Evolutionary conservation across 2,329 filamentous ascomycete genomes (phyloP).

Genomic region (Pseudogymnoascus sp.): DNA sequence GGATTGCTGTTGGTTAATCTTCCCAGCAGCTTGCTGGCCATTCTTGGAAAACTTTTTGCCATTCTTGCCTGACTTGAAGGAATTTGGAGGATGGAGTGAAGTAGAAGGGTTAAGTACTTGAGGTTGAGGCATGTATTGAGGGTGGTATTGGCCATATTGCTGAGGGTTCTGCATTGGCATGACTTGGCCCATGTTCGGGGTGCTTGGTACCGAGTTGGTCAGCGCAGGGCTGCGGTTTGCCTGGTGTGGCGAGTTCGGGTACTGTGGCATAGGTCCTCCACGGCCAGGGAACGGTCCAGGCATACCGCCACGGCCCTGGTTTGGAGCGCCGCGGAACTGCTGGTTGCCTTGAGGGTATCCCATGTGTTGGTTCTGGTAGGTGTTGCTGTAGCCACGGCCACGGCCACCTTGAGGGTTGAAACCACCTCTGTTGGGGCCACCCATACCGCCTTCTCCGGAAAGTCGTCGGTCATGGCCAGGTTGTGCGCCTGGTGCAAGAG

Average conservation of each 20-base stretch:
- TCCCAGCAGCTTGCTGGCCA: constrained; percentile 8
- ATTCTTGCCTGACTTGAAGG: constrained; percentile 10
- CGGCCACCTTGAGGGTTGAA: constrained; percentile 42
- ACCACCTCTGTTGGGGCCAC: constrained; percentile 50
- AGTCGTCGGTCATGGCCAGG: constrained; percentile 77
- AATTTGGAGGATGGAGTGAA: constrained; percentile 16
- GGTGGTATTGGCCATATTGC: constrained; percentile 42
- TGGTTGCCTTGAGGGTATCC: constrained; percentile 28
- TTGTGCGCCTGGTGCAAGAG: constrained; percentile 53
- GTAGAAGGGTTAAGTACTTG: constrained; percentile 48
- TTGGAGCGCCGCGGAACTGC: constrained; percentile 23
- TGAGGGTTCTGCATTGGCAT: constrained; percentile 52
- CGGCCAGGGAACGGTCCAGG: constrained; percentile 38
- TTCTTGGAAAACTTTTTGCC: constrained; percentile 5
- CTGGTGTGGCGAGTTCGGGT: constrained; percentile 59
- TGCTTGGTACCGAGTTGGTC: constrained; percentile 56
- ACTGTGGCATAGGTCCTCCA: constrained; percentile 39
- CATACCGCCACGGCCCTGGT: constrained; percentile 45
- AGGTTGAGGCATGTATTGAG: constrained; percentile 27
- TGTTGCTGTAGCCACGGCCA: constrained; percentile 42
- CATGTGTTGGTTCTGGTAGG: constrained; percentile 40
- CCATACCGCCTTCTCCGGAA: constrained; percentile 67
- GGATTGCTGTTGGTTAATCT: neutral
- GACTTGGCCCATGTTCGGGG: constrained; percentile 59
- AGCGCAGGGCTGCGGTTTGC: constrained; percentile 57